Conservation (phyloP, 371 early-diverging fungal genomes). For the Syncephalis fuscata region DNA sequence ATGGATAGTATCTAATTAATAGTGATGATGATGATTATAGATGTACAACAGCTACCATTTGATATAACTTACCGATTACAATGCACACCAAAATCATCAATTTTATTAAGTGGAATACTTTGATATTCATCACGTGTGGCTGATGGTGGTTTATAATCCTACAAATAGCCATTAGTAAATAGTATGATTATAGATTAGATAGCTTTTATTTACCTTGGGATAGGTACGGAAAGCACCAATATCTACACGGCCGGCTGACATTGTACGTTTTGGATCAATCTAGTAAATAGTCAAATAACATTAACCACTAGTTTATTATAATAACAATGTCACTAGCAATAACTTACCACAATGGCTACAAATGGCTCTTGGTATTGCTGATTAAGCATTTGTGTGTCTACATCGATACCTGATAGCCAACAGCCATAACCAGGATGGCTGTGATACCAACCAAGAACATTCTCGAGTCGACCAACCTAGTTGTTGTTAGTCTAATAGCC, state of each 20-base stretch:
- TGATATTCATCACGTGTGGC: constrained; percentile 57
- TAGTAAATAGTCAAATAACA: no score
- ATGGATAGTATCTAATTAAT: constrained; percentile 59
- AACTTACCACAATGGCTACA: constrained; percentile 79
- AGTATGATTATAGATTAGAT: background rate
- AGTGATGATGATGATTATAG: constrained; percentile 1
- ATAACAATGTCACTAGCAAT: background rate
- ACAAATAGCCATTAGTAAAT: background rate
- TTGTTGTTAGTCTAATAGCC: no score
- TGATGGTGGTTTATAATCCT: constrained; percentile 64
- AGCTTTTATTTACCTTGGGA: constrained; percentile 41
- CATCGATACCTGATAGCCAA: constrained; percentile 98
- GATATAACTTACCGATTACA: constrained; percentile 41
- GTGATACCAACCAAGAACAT: constrained; percentile 97
- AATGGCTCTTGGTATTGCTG: constrained; percentile 93
- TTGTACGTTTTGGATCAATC: constrained; percentile 95
- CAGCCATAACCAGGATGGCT: constrained; percentile 97
- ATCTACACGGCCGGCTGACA: constrained; percentile 91
- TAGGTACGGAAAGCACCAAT: constrained; percentile 96
- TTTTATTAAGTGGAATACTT: constrained; percentile 81
- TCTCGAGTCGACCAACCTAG: constrained; percentile 83
- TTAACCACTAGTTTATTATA: no score
- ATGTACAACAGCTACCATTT: background rate
- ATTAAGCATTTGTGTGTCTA: constrained; percentile 86
- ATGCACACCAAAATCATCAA: constrained; percentile 96